Conservation (phyloP, 2,329 filamentous ascomycete species). For the Rhynchosporium graminicola region DNA sequence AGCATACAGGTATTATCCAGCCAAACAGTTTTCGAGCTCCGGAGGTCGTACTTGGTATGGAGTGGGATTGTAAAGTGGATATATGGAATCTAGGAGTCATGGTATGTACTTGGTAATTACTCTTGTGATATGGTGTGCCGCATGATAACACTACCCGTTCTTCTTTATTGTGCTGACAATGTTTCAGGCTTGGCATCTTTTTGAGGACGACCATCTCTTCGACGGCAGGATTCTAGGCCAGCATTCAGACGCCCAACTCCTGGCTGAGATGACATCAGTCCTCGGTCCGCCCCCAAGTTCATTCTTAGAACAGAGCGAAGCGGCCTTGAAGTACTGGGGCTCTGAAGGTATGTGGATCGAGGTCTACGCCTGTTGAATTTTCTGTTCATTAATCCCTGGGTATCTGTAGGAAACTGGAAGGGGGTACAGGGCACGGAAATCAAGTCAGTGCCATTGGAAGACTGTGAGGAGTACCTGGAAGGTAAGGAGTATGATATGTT, state of each 20-base stretch:
- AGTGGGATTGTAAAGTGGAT: constrained; percentile 4
- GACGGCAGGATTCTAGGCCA: neutral
- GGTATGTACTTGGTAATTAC: neutral
- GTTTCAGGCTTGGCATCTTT: neutral
- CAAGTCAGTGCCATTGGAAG: neutral
- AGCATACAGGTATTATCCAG: neutral
- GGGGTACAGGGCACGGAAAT: neutral
- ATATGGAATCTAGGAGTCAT: neutral
- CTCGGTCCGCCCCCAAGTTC: neutral
- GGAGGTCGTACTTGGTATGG: neutral
- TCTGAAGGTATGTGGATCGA: neutral
- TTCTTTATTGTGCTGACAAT: no score
- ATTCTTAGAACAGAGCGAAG: neutral
- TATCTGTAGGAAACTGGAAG: constrained; percentile 5
- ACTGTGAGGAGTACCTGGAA: neutral
- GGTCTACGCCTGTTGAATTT: neutral
- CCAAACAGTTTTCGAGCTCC: neutral
- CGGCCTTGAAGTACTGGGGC: neutral
- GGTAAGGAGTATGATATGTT: neutral
- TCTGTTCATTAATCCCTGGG: neutral
- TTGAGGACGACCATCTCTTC: neutral
- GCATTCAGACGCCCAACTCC: neutral
- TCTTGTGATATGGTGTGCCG: neutral
- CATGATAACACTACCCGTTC: no score
- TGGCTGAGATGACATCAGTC: neutral